Percentiles rank a stretch among this genome's conserved stretches.
phyloP scores from a whole-genome alignment of 192 early-diverging fungal genomes.

The Coemansia sp. region DNA sequence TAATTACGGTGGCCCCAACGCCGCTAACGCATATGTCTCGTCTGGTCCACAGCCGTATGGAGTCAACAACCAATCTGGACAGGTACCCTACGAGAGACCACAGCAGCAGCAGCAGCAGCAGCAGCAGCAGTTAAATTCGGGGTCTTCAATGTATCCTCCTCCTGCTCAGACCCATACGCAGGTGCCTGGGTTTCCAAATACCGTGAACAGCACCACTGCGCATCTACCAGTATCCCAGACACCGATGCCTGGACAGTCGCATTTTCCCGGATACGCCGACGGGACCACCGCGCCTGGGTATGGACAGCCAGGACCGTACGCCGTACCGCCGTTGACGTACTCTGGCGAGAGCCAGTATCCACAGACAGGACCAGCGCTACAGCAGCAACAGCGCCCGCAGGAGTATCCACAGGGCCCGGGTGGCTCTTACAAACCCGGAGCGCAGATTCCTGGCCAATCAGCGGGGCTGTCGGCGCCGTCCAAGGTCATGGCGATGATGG shows the following conservation, averaged over 20 bases:
- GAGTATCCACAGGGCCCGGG: background rate
- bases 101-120: slow-evolving; percentile 14
- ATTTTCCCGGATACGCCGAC: background rate
- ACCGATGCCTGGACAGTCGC: slow-evolving; percentile 38
- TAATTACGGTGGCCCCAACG: background rate
- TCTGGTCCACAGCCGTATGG: background rate
- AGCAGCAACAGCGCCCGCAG: background rate
- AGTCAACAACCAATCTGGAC: background rate
- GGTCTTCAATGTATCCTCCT: background rate
- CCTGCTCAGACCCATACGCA: background rate
- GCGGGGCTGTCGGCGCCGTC: slow-evolving; percentile 4
- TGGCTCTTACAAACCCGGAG: background rate
- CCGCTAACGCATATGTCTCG: background rate
- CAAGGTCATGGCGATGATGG: slow-evolving; percentile 44
- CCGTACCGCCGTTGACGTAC: background rate
- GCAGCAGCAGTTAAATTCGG: slow-evolving; percentile 15
- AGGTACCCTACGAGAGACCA: background rate
- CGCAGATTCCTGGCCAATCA: background rate
- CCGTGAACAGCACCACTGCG: background rate
- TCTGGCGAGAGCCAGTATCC: slow-evolving; percentile 15
- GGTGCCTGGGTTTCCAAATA: slow-evolving; percentile 1
- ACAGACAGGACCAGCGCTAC: too few species aligned
- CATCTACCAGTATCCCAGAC: slow-evolving; percentile 11
- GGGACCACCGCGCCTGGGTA: too few species aligned
- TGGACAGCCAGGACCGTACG: background rate